Conservation (phyloP, 2,329 filamentous ascomycete species). For the Exophiala sideris region DNA sequence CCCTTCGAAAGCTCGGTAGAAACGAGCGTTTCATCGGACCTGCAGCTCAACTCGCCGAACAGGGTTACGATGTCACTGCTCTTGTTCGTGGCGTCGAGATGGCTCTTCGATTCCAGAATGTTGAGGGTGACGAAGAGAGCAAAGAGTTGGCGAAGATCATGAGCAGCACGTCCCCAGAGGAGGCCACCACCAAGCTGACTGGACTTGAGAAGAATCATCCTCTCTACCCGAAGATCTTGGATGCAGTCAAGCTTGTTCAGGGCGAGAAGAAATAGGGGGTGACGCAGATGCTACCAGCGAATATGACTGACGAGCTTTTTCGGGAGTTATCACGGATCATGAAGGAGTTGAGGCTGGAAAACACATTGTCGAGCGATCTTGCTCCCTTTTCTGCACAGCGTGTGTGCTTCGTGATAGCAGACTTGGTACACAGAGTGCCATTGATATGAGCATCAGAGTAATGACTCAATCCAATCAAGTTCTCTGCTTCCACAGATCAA, state of each 20-base stretch:
- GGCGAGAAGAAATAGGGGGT: slow-evolving; percentile 36
- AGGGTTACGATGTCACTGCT: slow-evolving; percentile 66
- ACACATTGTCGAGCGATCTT: neutral
- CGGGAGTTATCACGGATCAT: neutral
- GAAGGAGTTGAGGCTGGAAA: neutral
- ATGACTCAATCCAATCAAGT: neutral
- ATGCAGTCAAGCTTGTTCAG: slow-evolving; percentile 82
- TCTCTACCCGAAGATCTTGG: slow-evolving; percentile 70
- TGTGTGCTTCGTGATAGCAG: neutral
- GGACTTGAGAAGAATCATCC: slow-evolving; percentile 74
- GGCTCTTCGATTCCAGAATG: slow-evolving; percentile 92
- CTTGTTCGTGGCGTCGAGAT: slow-evolving; percentile 84
- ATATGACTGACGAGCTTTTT: neutral
- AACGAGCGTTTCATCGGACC: slow-evolving; percentile 96
- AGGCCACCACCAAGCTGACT: slow-evolving; percentile 76
- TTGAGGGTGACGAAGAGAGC: slow-evolving; percentile 88
- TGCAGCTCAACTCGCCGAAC: slow-evolving; percentile 82
- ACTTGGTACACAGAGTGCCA: neutral
- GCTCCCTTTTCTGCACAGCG: neutral
- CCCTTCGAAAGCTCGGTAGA: slow-evolving; percentile 86
- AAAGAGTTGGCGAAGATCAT: slow-evolving; percentile 81
- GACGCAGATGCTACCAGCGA: neutral
- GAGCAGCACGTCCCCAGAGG: slow-evolving; percentile 66
- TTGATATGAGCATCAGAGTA: neutral
- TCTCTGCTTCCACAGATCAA: too few relatives aligned